Conservation (phyloP, 208 protist species). For the Trypanosoma lewisi region DNA sequence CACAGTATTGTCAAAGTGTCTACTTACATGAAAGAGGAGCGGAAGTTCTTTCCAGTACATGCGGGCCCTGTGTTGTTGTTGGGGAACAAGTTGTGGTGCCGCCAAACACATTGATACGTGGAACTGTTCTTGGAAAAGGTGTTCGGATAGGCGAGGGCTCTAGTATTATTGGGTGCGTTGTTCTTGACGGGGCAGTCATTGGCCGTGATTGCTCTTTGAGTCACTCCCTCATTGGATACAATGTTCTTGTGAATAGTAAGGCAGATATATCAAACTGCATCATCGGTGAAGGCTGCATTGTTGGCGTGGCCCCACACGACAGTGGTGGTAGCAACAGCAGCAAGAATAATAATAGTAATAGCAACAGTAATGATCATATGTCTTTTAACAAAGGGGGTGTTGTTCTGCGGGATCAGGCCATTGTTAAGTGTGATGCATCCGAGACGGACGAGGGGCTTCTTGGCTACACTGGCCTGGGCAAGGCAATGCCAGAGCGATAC, state of each 20-base stretch:
- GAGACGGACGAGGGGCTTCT: constrained; percentile 34
- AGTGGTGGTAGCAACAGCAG: constrained; percentile 7
- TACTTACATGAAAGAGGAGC: constrained; percentile 58
- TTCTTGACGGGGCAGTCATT: constrained; percentile 64
- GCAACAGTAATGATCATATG: background rate
- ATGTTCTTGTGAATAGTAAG: constrained; percentile 42
- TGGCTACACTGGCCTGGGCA: constrained; percentile 40
- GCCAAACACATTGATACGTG: constrained; percentile 42
- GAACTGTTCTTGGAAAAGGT: constrained; percentile 51
- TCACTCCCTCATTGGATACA: constrained; percentile 53
- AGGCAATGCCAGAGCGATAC: constrained; percentile 28
- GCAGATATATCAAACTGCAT: constrained; percentile 57
- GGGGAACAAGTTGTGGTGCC: constrained; percentile 59
- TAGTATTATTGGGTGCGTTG: constrained; percentile 55
- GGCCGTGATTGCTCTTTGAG: constrained; percentile 50
- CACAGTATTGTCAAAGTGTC: constrained; percentile 59
- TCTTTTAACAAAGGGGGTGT: constrained; percentile 1
- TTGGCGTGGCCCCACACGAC: constrained; percentile 15
- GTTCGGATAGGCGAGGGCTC: constrained; percentile 58
- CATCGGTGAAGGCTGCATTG: constrained; percentile 40
- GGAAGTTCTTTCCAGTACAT: constrained; percentile 16
- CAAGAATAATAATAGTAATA: constrained; percentile 17
- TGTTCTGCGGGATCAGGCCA: constrained; percentile 16
- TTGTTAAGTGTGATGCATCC: background rate
- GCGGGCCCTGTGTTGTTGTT: constrained; percentile 59